Conservation (phyloP, 2,329 filamentous ascomycete genomes). For the Fusarium algeriense region DNA sequence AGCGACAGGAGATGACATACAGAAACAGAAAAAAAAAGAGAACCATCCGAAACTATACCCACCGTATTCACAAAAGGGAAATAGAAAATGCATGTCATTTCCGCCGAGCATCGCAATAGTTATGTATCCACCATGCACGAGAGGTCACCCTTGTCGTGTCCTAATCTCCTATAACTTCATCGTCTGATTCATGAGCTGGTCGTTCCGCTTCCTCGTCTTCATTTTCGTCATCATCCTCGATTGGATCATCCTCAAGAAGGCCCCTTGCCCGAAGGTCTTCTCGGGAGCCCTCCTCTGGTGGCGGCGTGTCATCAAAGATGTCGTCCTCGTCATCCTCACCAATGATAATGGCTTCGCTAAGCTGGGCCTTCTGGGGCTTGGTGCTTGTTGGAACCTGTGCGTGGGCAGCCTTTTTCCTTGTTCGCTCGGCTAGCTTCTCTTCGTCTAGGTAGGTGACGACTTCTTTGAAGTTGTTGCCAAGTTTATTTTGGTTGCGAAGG, state of each 20-base stretch:
- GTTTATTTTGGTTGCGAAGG: conserved; percentile 80
- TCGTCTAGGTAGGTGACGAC: conserved; percentile 85
- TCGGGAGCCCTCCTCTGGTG: conserved; percentile 69
- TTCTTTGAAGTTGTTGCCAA: conserved; percentile 89
- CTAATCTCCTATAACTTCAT: conserved; percentile 62
- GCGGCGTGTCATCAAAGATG: conserved; percentile 61
- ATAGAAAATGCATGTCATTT: conserved; percentile 24
- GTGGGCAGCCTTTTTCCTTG: conserved; percentile 55
- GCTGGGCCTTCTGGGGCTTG: conserved; percentile 52
- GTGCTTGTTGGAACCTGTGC: conserved; percentile 35
- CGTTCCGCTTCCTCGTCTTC: conserved; percentile 48
- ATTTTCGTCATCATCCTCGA: conserved; percentile 54
- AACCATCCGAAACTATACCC: conserved; percentile 9
- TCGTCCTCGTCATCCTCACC: conserved; percentile 56
- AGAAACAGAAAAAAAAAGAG: conserved; percentile 24
- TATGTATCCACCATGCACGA: conserved; percentile 27
- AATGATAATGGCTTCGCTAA: conserved; percentile 61
- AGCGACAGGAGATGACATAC: conserved; percentile 29
- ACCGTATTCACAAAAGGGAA: conserved; percentile 16
- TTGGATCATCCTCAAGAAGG: conserved; percentile 65
- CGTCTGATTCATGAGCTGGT: conserved; percentile 56
- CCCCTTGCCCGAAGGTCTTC: conserved; percentile 69
- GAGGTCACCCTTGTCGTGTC: conserved; percentile 10
- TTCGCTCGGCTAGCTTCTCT: conserved; percentile 64
- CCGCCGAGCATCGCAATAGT: conserved; percentile 24